phyloP scores from a whole-genome alignment of 805 yeast species.

The Kuraishia floccosa region DNA sequence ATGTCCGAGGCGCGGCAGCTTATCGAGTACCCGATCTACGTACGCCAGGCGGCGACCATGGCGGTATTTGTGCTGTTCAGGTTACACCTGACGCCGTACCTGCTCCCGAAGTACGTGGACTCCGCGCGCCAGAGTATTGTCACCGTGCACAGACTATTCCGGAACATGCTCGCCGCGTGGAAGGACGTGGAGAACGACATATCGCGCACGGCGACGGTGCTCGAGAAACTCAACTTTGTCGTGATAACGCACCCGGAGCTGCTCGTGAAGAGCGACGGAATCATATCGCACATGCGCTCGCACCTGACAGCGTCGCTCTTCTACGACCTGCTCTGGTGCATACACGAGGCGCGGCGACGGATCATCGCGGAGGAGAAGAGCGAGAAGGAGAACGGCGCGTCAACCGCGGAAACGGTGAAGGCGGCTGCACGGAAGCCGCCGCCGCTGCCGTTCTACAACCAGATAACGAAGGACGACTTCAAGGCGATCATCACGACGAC shows the following conservation, averaged over 20 bases:
- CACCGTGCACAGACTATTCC: conserved; percentile 77
- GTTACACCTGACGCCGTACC: conserved; percentile 65
- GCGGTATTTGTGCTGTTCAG: conserved; percentile 73
- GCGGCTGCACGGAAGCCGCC: conserved; percentile 20
- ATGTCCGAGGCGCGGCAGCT: conserved; percentile 57
- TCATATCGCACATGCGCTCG: conserved; percentile 81
- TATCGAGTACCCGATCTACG: conserved; percentile 77
- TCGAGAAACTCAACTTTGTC: conserved; percentile 82
- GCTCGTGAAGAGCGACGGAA: conserved; percentile 59
- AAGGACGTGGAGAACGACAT: conserved; percentile 83
- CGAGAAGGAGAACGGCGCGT: conserved; percentile 6
- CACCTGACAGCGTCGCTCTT: conserved; percentile 86
- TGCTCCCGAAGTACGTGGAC: conserved; percentile 66
- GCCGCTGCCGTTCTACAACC: conserved; percentile 85
- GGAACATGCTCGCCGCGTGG: conserved; percentile 90
- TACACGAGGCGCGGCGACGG: conserved; percentile 86
- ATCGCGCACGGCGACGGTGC: conserved; percentile 80
- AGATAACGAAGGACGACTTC: conserved; percentile 82
- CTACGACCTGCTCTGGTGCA: conserved; percentile 88
- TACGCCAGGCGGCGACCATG: conserved; percentile 77
- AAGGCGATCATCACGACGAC: conserved; percentile 77
- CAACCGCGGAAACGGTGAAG: conserved; percentile 16
- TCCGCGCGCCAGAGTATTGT: conserved; percentile 90
- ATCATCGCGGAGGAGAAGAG: conserved; percentile 24
- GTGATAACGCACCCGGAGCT: conserved; percentile 81